Conservation (phyloP, 2,329 filamentous ascomycete genomes). For the Dactylellina parvicollis region DNA sequence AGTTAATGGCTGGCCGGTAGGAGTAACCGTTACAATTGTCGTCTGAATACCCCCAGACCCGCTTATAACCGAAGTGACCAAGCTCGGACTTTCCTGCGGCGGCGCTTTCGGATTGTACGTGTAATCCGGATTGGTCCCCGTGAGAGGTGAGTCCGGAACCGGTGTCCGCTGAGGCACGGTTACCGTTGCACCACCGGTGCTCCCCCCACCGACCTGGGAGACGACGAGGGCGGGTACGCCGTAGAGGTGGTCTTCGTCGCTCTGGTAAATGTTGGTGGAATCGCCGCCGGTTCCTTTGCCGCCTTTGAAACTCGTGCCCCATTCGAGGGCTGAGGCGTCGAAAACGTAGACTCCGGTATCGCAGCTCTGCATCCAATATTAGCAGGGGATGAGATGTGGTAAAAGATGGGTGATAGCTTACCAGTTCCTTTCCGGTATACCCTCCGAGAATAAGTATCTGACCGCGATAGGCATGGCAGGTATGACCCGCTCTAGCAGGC, state of each 20-base stretch:
- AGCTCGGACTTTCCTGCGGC: background rate
- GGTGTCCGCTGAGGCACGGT: constrained; percentile 70
- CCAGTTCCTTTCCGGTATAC: constrained; percentile 67
- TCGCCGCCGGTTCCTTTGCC: constrained; percentile 67
- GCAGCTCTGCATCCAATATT: constrained; percentile 63
- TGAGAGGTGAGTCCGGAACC: constrained; percentile 75
- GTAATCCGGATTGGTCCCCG: constrained; percentile 74
- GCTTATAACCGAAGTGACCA: constrained; percentile 60
- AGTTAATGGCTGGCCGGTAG: constrained; percentile 56
- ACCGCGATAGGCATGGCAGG: constrained; percentile 79
- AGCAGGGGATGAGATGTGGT: background rate
- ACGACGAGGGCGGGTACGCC: constrained; percentile 73
- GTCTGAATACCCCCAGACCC: constrained; percentile 62
- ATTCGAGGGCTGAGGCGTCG: constrained; percentile 75
- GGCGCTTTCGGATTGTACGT: constrained; percentile 63
- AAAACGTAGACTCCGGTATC: constrained; percentile 79
- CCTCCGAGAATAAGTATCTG: constrained; percentile 84
- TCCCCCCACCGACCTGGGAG: constrained; percentile 73
- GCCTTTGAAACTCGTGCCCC: constrained; percentile 77
- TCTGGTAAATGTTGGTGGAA: constrained; percentile 67
- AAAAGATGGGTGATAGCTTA: constrained; percentile 5
- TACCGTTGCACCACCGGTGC: constrained; percentile 74
- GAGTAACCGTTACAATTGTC: constrained; percentile 62
- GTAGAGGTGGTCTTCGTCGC: constrained; percentile 70
- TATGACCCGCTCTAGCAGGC: constrained; percentile 75